These are phyloP conservation scores for Cladophialophora chaetospira DNA, from an alignment of 2,329 filamentous ascomycete genomes.

Conservation along the genomic window DNA sequence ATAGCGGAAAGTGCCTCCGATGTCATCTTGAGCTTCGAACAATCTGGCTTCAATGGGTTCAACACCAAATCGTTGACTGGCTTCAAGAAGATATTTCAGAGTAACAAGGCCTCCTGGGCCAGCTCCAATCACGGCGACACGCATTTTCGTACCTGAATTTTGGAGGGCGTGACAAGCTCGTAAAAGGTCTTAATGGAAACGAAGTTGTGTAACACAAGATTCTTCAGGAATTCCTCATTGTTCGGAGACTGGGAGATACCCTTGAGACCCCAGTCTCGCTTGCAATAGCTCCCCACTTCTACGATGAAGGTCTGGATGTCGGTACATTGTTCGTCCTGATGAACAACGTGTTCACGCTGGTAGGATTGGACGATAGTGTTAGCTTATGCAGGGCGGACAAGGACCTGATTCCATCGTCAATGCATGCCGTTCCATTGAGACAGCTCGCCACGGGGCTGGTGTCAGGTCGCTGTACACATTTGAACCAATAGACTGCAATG, in stretches of 20 bases:
- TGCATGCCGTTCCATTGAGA: background rate
- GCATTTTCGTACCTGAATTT: constrained; percentile 7
- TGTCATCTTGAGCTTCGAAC: constrained; percentile 14
- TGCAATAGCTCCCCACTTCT: constrained; percentile 8
- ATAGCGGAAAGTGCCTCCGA: constrained; percentile 15
- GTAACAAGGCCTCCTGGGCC: constrained; percentile 16
- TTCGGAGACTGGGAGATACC: constrained; percentile 1
- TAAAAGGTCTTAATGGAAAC: background rate
- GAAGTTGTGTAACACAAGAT: background rate
- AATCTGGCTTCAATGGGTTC: constrained; percentile 7
- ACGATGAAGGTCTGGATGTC: constrained; percentile 1
- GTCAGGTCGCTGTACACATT: no score
- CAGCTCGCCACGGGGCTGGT: background rate
- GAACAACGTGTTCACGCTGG: background rate
- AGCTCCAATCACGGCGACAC: constrained; percentile 14
- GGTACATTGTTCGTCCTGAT: background rate
- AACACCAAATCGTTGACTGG: constrained; percentile 1
- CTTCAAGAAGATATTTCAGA: constrained; percentile 14
- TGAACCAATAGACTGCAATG: no score
- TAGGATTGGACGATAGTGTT: background rate
- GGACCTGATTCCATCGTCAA: background rate
- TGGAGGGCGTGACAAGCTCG: no score
- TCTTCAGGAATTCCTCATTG: background rate
- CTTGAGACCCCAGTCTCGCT: background rate
- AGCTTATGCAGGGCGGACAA: constrained; percentile 1